phyloP scores from a whole-genome alignment of 352 stramenopile genomes.

The Phytophthora parvispora region DNA sequence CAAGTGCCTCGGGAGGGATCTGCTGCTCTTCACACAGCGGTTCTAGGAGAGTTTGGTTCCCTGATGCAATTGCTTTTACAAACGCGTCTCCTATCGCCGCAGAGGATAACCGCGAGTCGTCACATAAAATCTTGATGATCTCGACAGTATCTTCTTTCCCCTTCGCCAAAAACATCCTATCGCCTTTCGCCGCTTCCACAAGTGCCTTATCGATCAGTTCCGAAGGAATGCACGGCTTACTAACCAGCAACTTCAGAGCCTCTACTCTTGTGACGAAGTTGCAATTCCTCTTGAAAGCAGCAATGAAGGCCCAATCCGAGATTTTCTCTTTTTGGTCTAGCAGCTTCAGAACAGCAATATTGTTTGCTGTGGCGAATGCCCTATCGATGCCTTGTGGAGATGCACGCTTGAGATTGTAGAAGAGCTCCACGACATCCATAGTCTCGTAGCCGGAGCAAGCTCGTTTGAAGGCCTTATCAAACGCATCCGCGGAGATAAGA shows the following conservation, averaged over 20 bases:
- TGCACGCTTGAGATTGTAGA: background rate
- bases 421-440: background rate
- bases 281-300: background rate
- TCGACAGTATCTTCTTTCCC: too few species aligned
- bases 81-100: background rate
- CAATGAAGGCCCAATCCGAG: background rate
- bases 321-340: constrained; percentile 2
- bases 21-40: background rate
- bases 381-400: background rate
- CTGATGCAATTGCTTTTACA: background rate
- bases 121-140: background rate
- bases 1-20: background rate
- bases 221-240: background rate
- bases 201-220: background rate
- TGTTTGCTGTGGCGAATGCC: background rate
- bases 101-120: background rate
- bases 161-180: too few species aligned
- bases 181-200: background rate
- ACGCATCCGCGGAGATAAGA: background rate
- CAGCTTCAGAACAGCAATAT: background rate
- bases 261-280: background rate
- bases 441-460: background rate
- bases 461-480: background rate
- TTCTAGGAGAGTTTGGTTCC: background rate
- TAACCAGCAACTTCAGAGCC: background rate